Percentiles rank a stretch among this genome's conserved stretches.
These are phyloP conservation scores for Geotrichum ghanense DNA, from an alignment of 805 yeast species.

Conservation along the genomic window DNA sequence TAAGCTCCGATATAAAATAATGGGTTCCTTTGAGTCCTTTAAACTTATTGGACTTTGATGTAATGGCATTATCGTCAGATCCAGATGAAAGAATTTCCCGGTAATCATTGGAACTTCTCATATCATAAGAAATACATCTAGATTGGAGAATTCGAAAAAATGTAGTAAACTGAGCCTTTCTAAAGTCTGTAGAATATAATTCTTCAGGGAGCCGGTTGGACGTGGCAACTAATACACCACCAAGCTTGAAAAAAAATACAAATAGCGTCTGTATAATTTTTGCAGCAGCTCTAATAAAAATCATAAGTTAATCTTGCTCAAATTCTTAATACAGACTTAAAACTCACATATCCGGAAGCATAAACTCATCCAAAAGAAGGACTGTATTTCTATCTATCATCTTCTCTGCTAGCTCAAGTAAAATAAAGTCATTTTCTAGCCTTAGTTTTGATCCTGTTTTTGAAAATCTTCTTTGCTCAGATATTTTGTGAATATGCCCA, in stretches of 20 bases:
- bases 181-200: constrained; percentile 54
- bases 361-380: constrained; percentile 59
- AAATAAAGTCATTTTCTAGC: constrained; percentile 49
- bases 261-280: constrained; percentile 54
- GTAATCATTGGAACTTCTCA: constrained; percentile 50
- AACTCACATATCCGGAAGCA: constrained; percentile 53
- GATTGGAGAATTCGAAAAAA: constrained; percentile 46
- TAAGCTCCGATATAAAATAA: constrained; percentile 4
- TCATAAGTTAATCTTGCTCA: neutral
- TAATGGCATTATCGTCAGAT: neutral
- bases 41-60: neutral
- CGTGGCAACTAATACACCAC: constrained; percentile 67
- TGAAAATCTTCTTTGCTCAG: constrained; percentile 31
- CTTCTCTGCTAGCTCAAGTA: constrained; percentile 56
- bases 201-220: constrained; percentile 62
- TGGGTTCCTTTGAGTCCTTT: neutral
- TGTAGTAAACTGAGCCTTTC: constrained; percentile 42
- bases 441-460: constrained; percentile 16
- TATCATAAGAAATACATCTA: constrained; percentile 50
- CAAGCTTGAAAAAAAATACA: constrained; percentile 58
- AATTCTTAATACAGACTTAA: no score
- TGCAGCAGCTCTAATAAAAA: constrained; percentile 39
- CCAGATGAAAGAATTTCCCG: constrained; percentile 29
- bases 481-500: constrained; percentile 46
- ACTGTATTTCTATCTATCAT: constrained; percentile 48